These are phyloP conservation scores for Kockovaella imperatae DNA, from an alignment of 768 basidiomycete genomes.

Conservation along the genomic window DNA sequence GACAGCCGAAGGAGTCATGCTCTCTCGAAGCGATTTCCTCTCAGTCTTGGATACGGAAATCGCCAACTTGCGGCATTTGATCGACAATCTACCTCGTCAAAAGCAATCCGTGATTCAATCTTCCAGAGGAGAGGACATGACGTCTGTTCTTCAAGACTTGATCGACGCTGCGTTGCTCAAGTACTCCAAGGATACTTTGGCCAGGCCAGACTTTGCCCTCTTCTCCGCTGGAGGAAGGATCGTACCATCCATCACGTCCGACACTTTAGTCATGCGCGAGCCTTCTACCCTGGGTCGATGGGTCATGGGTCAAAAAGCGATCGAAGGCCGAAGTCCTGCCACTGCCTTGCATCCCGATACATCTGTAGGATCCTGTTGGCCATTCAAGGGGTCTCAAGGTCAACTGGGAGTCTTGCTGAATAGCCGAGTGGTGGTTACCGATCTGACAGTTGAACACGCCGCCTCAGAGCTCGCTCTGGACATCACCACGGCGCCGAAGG, in stretches of 20 bases:
- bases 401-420: conserved; percentile 76
- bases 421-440: conserved; percentile 53
- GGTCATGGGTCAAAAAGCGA: conserved; percentile 46
- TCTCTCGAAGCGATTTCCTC: conserved; percentile 42
- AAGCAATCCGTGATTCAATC: conserved; percentile 15
- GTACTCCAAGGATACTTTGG: conserved; percentile 69
- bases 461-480: conserved; percentile 74
- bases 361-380: conserved; percentile 85
- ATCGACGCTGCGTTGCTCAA: conserved; percentile 67
- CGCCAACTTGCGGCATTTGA: conserved; percentile 17
- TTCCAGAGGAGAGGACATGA: conserved; percentile 59
- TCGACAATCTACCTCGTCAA: background rate
- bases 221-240: conserved; percentile 72
- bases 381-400: conserved; percentile 68
- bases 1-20: conserved; percentile 29
- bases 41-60: conserved; percentile 44
- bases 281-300: conserved; percentile 48
- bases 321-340: conserved; percentile 71
- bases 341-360: conserved; percentile 79
- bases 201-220: conserved; percentile 74
- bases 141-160: conserved; percentile 61
- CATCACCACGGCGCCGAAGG: conserved; percentile 66
- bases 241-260: conserved; percentile 73
- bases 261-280: conserved; percentile 59
- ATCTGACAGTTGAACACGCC: conserved; percentile 81